phyloP scores from a whole-genome alignment of 805 yeast genomes.

The Candida nitratophila region DNA sequence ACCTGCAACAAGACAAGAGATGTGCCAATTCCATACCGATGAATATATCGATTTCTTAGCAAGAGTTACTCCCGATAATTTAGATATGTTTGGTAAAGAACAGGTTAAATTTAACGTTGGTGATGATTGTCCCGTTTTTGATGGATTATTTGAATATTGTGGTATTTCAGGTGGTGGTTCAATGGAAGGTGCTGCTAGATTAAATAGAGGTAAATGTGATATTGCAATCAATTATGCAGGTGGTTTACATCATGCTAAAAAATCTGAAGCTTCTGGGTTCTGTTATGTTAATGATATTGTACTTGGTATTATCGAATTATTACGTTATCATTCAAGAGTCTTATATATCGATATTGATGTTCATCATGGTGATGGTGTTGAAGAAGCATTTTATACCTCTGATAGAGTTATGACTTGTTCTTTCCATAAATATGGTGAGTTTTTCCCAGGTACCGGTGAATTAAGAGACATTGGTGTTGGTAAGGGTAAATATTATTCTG shows the following conservation, averaged over 20 bases:
- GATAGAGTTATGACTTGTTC: conserved; percentile 89
- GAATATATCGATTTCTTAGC: conserved; percentile 91
- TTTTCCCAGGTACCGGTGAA: conserved; percentile 92
- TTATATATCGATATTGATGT: conserved; percentile 84
- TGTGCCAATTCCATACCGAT: conserved; percentile 97
- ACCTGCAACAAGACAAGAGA: conserved; percentile 96
- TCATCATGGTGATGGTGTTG: conserved; percentile 95
- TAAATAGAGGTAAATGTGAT: conserved; percentile 77
- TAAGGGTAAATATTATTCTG: conserved; percentile 73
- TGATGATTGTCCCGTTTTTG: conserved; percentile 86
- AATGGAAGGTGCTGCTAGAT: conserved; percentile 81
- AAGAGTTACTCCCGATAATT: conserved; percentile 86
- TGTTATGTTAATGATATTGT: conserved; percentile 90
- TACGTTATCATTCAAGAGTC: conserved; percentile 80
- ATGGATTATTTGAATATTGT: conserved; percentile 69
- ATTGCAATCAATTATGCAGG: conserved; percentile 93
- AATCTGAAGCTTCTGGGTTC: conserved; percentile 84
- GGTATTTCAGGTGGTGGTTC: conserved; percentile 85
- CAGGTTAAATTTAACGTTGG: conserved; percentile 92
- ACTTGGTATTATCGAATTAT: conserved; percentile 68
- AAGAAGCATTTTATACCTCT: conserved; percentile 87
- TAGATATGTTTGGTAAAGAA: conserved; percentile 81
- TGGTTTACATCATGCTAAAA: conserved; percentile 89
- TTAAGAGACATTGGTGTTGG: conserved; percentile 80
- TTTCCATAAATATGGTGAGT: conserved; percentile 88